These are phyloP conservation scores for Dictyostelium capitatum DNA, from an alignment of 78 protist species.

Conservation along the genomic window DNA sequence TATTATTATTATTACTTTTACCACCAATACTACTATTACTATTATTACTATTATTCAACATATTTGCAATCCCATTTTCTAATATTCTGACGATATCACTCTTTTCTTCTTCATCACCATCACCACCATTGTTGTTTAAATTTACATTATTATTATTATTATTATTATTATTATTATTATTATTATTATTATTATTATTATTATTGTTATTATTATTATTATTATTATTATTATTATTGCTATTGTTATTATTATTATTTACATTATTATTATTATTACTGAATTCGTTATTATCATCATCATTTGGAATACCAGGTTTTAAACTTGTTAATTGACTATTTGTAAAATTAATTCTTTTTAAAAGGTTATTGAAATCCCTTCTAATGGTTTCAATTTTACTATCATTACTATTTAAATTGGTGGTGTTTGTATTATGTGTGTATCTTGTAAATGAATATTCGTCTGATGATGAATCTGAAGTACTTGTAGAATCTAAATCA, in stretches of 20 bases:
- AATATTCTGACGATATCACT: neutral
- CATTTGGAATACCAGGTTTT: conserved; percentile 15
- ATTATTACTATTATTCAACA: conserved; percentile 2
- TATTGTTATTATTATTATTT: neutral
- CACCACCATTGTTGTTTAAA: neutral
- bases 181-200: conserved; percentile 9
- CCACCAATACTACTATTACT: neutral
- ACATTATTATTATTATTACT: neutral
- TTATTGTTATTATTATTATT: neutral
- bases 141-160: neutral
- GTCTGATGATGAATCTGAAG: neutral
- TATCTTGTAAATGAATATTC: conserved; percentile 1
- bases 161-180: conserved; percentile 3
- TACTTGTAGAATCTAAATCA: neutral
- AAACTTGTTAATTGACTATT: neutral
- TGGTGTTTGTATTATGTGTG: neutral
- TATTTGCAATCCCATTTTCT: conserved; percentile 4
- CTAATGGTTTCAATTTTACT: neutral
- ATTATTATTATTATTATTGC: neutral
- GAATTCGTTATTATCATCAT: neutral
- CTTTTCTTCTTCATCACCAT: neutral
- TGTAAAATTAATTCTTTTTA: conserved; percentile 18
- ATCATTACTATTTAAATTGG: neutral
- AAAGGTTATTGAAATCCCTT: neutral
- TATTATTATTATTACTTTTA: neutral